Evolutionary conservation across 2,329 filamentous ascomycete species (phyloP), one percentile per base, ranked within the genome.

Genomic region (Ascochyta pisi): DNA sequence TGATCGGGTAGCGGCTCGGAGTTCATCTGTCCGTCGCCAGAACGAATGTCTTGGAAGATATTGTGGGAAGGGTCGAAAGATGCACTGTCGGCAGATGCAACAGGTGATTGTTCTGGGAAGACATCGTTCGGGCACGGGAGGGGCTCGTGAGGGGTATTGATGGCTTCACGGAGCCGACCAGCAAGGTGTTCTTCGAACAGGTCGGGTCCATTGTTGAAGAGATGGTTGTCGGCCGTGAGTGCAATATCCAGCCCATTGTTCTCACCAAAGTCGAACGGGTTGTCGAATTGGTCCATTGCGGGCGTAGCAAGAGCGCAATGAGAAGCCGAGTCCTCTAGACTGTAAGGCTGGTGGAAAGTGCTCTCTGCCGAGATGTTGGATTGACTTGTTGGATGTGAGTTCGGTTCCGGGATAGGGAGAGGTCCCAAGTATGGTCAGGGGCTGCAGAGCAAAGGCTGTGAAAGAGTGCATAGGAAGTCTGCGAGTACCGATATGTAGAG

Each of bases 151-250:
- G 22, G 4, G 16, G 8, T 23, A 22, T 39, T 24, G 10, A 43
- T 19, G 8, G 40, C 13, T 12, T 19, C n/a, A n/a, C 2, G 16
- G 22, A 33, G 10, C 31, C 16, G 7, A 23, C 13, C 37, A 39
- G 22, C 16, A 39, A 39, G 10, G 1, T 39, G 1, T 5, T 39
- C 15, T 6, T 35, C 13, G 15, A 42, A 50, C 5, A 55, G 16
- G 22, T 46, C 47, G 4, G 37, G 29, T 19, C 47, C 53, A 7
- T 47, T 31, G 23, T 40, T 16, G 40, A 55, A 46, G 3, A 39
- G 37, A 39, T 41, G 41, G 15, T 27, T 45, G 35, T 50, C 23
- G 10, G 41, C 46, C 2, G 47, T 7, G 3, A 42, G 24, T 3
- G 27, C 9, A 4, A 38, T 10, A 31, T 50, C 42, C 10, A 29